phyloP scores from a whole-genome alignment of 2,329 filamentous ascomycete genomes.

The Bipolaris sorokiniana region DNA sequence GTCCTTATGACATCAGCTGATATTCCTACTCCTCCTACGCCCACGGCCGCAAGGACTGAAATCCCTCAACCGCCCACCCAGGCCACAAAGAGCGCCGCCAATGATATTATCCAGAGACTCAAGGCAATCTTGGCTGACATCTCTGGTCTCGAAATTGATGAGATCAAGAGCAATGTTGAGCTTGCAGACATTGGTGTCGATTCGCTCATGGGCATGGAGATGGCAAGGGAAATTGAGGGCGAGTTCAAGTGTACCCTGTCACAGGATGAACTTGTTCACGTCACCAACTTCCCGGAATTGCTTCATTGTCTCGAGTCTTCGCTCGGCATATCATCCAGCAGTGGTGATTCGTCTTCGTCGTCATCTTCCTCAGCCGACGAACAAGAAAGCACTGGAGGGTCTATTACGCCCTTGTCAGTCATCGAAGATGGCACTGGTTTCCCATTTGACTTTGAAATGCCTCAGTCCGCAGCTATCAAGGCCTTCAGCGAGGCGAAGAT shows the following conservation, averaged over 20 bases:
- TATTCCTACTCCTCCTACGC: not conserved
- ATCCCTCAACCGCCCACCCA: not conserved
- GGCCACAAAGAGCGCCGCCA: not conserved
- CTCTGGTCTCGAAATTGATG: slow-evolving; percentile 22
- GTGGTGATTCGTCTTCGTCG: not conserved
- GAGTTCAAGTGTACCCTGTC: slow-evolving; percentile 17
- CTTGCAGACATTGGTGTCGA: slow-evolving; percentile 49
- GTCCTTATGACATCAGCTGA: not conserved
- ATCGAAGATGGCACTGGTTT: not conserved
- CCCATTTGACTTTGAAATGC: not conserved
- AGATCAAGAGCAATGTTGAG: slow-evolving; percentile 25
- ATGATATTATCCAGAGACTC: not conserved
- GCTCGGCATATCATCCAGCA: not conserved
- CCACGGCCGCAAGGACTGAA: not conserved
- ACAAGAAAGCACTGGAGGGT: not conserved
- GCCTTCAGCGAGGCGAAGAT: not conserved
- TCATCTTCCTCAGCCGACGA: not conserved
- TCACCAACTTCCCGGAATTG: slow-evolving; percentile 11
- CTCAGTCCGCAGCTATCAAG: not conserved
- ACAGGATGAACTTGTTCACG: slow-evolving; percentile 7
- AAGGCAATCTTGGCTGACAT: slow-evolving; percentile 13
- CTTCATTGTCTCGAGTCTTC: slow-evolving; percentile 3
- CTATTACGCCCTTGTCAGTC: not conserved
- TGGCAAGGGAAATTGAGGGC: slow-evolving; percentile 38
- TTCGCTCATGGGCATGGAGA: slow-evolving; percentile 48